phyloP scores from a whole-genome alignment of 345 rosid species.

The Citrus glauca region DNA sequence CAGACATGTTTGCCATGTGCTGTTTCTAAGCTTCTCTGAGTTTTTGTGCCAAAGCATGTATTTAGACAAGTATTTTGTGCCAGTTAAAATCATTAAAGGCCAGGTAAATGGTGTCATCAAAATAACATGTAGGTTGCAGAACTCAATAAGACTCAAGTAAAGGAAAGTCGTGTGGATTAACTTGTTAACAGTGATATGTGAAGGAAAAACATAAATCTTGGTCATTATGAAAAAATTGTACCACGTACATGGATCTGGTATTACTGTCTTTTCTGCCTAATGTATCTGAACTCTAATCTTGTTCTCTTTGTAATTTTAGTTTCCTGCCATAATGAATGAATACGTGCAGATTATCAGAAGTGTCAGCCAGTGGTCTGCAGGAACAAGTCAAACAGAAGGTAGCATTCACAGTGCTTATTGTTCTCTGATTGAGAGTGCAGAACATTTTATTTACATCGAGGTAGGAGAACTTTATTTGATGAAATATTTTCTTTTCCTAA shows the following conservation, averaged over 20 bases:
- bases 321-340: not conserved
- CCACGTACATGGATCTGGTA: not conserved
- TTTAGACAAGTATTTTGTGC: not conserved
- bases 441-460: conserved; percentile 91
- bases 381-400: conserved; percentile 81
- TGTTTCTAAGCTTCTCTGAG: not conserved
- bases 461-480: conserved; percentile 27
- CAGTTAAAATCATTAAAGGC: not conserved
- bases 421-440: conserved; percentile 71
- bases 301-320: not conserved
- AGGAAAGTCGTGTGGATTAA: not conserved
- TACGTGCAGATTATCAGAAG: conserved; percentile 67
- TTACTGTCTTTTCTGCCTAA: not conserved
- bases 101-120: not conserved
- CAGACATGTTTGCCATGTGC: not conserved
- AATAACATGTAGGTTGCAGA: not conserved
- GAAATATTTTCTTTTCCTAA: not conserved
- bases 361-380: conserved; percentile 92
- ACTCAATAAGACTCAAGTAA: not conserved
- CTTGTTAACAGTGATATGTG: not conserved
- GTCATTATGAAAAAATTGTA: not conserved
- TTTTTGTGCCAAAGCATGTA: too few relatives aligned
- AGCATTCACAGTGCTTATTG: conserved; percentile 87
- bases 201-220: not conserved
- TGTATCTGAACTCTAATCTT: not conserved